These are phyloP conservation scores for Mortierella sp. DNA, from an alignment of 371 early-diverging fungal genomes.

Conservation along the genomic window DNA sequence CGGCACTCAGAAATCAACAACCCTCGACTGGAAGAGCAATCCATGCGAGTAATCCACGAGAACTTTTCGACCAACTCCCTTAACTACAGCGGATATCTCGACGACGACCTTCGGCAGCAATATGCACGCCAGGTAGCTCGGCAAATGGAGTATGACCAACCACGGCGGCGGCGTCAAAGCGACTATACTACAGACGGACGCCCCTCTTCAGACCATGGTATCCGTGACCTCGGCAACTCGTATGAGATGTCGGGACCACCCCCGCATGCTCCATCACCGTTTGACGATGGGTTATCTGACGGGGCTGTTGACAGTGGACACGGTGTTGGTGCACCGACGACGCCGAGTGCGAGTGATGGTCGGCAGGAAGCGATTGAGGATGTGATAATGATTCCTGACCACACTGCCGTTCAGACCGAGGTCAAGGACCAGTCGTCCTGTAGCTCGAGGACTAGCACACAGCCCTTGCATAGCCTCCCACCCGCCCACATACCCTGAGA, in stretches of 20 bases:
- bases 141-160: slow-evolving; percentile 35
- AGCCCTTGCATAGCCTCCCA: slow-evolving; percentile 11
- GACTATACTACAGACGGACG: slow-evolving; percentile 11
- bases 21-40: slow-evolving; percentile 40
- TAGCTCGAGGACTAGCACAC: slow-evolving; percentile 9
- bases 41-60: slow-evolving; percentile 52
- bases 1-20: slow-evolving; percentile 55
- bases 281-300: slow-evolving; percentile 13
- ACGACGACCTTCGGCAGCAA: slow-evolving; percentile 48
- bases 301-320: slow-evolving; percentile 42
- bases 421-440: slow-evolving; percentile 11
- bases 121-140: slow-evolving; percentile 37
- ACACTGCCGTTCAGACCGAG: background rate
- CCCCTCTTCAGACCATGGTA: background rate
- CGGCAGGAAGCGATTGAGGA: slow-evolving; percentile 6
- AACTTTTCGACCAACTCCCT: slow-evolving; percentile 34
- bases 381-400: background rate
- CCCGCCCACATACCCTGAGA: slow-evolving; percentile 24
- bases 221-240: background rate
- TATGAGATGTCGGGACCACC: slow-evolving; percentile 3
- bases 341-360: background rate
- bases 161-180: slow-evolving; percentile 20
- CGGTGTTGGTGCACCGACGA: slow-evolving; percentile 23
- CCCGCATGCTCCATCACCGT: background rate
- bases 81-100: slow-evolving; percentile 45